Base-by-base conservation (phyloP, 1,284 basidiomycete genomes). In the Pseudozyma pruni region DNA sequence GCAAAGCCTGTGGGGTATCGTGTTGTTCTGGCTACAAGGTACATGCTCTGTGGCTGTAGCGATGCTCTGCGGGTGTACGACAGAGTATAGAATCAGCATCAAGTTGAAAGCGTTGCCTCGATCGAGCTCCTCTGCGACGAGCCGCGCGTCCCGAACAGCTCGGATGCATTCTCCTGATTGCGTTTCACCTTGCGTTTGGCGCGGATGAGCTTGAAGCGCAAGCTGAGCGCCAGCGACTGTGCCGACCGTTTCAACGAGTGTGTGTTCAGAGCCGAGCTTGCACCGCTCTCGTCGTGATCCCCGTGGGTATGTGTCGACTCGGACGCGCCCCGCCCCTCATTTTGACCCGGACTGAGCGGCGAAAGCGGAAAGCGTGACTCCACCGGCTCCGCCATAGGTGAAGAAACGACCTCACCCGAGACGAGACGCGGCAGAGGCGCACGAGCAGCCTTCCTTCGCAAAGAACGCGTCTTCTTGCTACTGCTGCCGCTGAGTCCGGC, bases 161-260 rank as follows among this genome's bases (percentile, higher is more conserved):
- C 56, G 10, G 40, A 44, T 5, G 43, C 53, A 3, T 31, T 41
- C 25, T 53, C 32, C 14, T 43, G 27, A 1, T 57, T 53, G 10
- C 43, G 37, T 4, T 48, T 38, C 13, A 70, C 44, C 51, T 61
- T 52, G 4, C 57, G 31, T 31, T 57, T 68, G 29, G 63, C 70
- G 1, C 55, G 39, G 20, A 63, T 31, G 55, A 68, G 49, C 56
- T 68, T 72, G 59, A 68, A 63, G 13, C 70, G 40, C 35, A 72
- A 20, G 14, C 49, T 61, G 34, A 72, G 55, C 2, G 70, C 70
- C 16, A 72, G 34, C 9, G 70, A 68, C 39, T 68, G 63, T 0
- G 69, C 62, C 16, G 69, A 72, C 11, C 55, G 23, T 13, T 33
- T 46, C 16, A 72, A 19, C 2, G 53, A n/a, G 25, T 71, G 17